phyloP scores from a whole-genome alignment of 2,329 filamentous ascomycete genomes.

The Aspergillus arachidicola region DNA sequence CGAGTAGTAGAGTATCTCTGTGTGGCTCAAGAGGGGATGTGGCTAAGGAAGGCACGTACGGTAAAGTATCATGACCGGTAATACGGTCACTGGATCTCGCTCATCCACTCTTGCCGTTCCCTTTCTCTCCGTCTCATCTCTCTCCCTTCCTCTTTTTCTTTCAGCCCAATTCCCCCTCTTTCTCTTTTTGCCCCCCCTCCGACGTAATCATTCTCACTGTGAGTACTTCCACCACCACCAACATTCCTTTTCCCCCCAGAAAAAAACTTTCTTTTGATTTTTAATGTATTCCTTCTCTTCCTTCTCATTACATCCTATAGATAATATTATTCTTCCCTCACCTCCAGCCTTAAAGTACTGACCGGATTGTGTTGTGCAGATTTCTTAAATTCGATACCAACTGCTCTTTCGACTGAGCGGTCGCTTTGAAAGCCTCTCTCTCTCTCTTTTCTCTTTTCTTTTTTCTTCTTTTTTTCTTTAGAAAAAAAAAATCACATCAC shows the following conservation, averaged over 20 bases:
- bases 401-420: conserved; percentile 10
- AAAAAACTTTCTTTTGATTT: conserved; percentile 9
- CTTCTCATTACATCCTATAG: not conserved
- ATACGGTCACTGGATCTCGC: conserved; percentile 7
- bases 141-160: conserved; percentile 15
- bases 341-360: not conserved
- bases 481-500: conserved; percentile 15
- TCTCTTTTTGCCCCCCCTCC: conserved; percentile 19
- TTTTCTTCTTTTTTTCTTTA: not conserved
- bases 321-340: not conserved
- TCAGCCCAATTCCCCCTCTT: conserved; percentile 23
- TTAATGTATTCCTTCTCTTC: conserved; percentile 8
- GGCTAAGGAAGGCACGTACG: conserved; percentile 4
- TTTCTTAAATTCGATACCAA: conserved; percentile 20
- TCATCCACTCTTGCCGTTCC: conserved; percentile 6
- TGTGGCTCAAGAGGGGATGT: not conserved
- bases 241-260: conserved; percentile 14
- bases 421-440: conserved; percentile 3
- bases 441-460: not conserved
- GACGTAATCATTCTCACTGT: conserved; percentile 7
- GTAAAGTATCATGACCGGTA: not conserved
- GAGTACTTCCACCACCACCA: conserved; percentile 5
- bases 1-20: no score
- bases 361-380: conserved; percentile 18
- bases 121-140: conserved; percentile 9